Evolutionary conservation across 2,329 filamentous ascomycete species (phyloP).

Genomic region (Hypoxylon sp.): DNA sequence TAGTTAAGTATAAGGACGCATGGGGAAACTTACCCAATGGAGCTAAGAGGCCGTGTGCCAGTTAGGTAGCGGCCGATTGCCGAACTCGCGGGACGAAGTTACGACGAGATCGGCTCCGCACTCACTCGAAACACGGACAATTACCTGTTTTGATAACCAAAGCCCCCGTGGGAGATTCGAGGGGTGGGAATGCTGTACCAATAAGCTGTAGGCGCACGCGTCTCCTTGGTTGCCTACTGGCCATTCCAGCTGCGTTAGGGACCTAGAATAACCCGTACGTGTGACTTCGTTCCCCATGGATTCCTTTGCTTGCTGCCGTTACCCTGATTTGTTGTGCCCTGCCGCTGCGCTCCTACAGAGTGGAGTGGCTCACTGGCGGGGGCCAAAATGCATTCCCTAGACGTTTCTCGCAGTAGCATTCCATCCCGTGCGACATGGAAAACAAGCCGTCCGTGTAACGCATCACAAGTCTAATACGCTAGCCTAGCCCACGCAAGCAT

Average conservation of each 20-base stretch:
- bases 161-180: conserved; percentile 29
- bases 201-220: conserved; percentile 24
- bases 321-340: conserved; percentile 37
- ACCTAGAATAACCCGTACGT: conserved; percentile 24
- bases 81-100: conserved; percentile 48
- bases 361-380: conserved; percentile 27
- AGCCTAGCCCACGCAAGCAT: conserved; percentile 38
- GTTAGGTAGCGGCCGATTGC: conserved; percentile 49
- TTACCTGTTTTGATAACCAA: conserved; percentile 42
- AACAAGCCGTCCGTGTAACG: conserved; percentile 44
- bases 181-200: conserved; percentile 25
- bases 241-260: conserved; percentile 8
- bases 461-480: conserved; percentile 39
- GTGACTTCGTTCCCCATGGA: conserved; percentile 26
- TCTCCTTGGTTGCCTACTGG: conserved; percentile 35
- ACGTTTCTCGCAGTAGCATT: conserved; percentile 44
- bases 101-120: conserved; percentile 50
- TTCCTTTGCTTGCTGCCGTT: conserved; percentile 28
- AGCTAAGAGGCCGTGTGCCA: conserved; percentile 48
- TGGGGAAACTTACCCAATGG: conserved; percentile 47
- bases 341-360: conserved; percentile 24
- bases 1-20: conserved; percentile 31
- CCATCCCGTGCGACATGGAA: conserved; percentile 42
- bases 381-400: conserved; percentile 32
- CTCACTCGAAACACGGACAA: conserved; percentile 44